Conservation (phyloP, 2,329 filamentous ascomycete genomes). For the Aurifilum marmelostoma region DNA sequence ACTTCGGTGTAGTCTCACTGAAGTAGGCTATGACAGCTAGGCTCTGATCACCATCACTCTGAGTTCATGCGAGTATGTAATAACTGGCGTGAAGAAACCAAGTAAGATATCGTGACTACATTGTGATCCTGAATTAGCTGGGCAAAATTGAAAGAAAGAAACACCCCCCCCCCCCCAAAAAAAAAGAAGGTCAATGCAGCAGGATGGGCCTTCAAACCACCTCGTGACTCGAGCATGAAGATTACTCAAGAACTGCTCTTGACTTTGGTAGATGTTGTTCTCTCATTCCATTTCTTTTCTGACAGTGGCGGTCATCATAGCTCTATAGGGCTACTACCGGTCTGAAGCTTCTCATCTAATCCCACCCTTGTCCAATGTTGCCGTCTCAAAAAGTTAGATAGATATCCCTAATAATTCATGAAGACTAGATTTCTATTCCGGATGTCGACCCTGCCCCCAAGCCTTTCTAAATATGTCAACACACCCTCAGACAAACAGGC, state of each 20-base stretch:
- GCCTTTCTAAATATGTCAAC: not conserved
- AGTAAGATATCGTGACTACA: not conserved
- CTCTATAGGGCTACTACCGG: too few relatives aligned
- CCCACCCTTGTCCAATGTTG: not conserved
- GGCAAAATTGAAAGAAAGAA: too few relatives aligned
- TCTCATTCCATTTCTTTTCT: not conserved
- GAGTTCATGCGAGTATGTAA: not conserved
- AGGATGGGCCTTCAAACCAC: too few relatives aligned
- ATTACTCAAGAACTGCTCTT: not conserved
- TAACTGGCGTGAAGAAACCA: not conserved
- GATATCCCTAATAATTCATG: too few relatives aligned
- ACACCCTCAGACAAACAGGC: not conserved
- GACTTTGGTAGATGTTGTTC: not conserved
- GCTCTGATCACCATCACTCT: not conserved
- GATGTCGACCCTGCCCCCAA: not conserved
- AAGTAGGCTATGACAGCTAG: not conserved
- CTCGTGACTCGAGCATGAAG: too few relatives aligned
- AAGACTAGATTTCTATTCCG: too few relatives aligned
- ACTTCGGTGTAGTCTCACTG: not conserved
- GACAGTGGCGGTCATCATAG: not conserved
- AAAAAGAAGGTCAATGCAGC: too few relatives aligned
- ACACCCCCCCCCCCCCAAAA: too few relatives aligned
- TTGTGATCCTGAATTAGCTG: too few relatives aligned
- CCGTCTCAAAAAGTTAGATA: not conserved
- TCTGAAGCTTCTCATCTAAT: not conserved